Percentiles rank a stretch among this genome's conserved stretches.
Evolutionary conservation across 768 basidiomycete species (phyloP).

Genomic region (Crepidotus variabilis): DNA sequence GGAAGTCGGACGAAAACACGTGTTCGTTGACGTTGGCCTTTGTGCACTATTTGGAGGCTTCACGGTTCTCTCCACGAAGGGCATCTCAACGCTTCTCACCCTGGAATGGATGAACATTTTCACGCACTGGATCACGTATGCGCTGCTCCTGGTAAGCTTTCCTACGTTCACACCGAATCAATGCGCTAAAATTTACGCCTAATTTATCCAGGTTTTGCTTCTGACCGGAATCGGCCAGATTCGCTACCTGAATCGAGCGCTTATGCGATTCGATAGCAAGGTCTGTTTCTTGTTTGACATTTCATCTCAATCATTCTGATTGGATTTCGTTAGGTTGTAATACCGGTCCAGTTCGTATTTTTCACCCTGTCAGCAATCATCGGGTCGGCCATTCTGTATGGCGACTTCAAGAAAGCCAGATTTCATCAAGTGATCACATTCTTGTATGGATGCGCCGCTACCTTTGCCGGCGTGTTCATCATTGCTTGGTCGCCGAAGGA

Average conservation of each 20-base stretch:
- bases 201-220: constrained; percentile 54
- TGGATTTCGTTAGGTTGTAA: constrained; percentile 58
- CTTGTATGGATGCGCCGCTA: constrained; percentile 84
- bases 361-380: constrained; percentile 92
- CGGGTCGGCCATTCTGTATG: constrained; percentile 91
- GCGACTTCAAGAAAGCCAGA: constrained; percentile 81
- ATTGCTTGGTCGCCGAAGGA: constrained; percentile 63
- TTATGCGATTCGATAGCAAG: constrained; percentile 94
- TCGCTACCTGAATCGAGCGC: constrained; percentile 76
- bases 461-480: constrained; percentile 86
- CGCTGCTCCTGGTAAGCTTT: constrained; percentile 61
- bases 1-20: constrained; percentile 56
- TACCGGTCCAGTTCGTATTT: constrained; percentile 92
- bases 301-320: not conserved
- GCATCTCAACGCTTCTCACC: constrained; percentile 81
- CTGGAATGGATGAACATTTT: constrained; percentile 75
- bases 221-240: constrained; percentile 82
- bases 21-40: constrained; percentile 83
- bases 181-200: constrained; percentile 6
- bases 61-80: constrained; percentile 93
- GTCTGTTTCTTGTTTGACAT: constrained; percentile 30
- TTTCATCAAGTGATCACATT: constrained; percentile 85
- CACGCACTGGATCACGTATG: constrained; percentile 79
- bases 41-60: constrained; percentile 92
- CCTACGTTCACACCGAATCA: not conserved